Percentiles rank a stretch among this genome's conserved stretches.
phyloP scores from a whole-genome alignment of 768 basidiomycete species.

The Serendipita sp. region DNA sequence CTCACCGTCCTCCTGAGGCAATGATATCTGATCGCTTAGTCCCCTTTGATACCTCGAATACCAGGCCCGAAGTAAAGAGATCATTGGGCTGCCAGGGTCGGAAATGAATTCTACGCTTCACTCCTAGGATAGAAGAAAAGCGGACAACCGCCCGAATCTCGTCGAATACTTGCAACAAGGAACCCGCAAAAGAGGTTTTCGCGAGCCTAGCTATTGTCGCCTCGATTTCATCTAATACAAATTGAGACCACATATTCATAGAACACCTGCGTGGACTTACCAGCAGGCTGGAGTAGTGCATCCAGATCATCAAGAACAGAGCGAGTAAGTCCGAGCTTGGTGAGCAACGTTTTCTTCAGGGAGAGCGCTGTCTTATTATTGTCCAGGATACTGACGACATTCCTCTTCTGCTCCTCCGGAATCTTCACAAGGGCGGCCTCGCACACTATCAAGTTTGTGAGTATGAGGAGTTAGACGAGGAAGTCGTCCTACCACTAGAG shows the following conservation, averaged over 20 bases:
- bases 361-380: constrained; percentile 47
- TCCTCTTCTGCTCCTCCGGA: constrained; percentile 35
- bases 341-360: constrained; percentile 51
- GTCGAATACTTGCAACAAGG: constrained; percentile 28
- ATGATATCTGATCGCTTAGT: constrained; percentile 54
- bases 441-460: constrained; percentile 33
- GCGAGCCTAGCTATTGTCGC: constrained; percentile 39
- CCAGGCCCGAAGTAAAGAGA: constrained; percentile 42
- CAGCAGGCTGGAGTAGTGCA: constrained; percentile 23
- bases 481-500: constrained; percentile 39
- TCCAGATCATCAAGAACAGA: constrained; percentile 63
- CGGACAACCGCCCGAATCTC: constrained; percentile 51
- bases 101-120: constrained; percentile 45
- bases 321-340: constrained; percentile 54
- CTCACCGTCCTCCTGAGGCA: constrained; percentile 68
- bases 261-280: constrained; percentile 10
- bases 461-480: not conserved
- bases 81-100: constrained; percentile 58
- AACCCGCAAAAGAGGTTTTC: constrained; percentile 26
- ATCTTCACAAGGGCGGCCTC: constrained; percentile 48
- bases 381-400: constrained; percentile 48
- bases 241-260: not conserved
- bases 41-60: constrained; percentile 57
- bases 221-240: constrained; percentile 33
- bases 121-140: constrained; percentile 44